Percentiles rank a stretch among this genome's conserved stretches.
phyloP scores from a whole-genome alignment of 1,284 basidiomycete genomes.

The Exsudoporus floridanus region DNA sequence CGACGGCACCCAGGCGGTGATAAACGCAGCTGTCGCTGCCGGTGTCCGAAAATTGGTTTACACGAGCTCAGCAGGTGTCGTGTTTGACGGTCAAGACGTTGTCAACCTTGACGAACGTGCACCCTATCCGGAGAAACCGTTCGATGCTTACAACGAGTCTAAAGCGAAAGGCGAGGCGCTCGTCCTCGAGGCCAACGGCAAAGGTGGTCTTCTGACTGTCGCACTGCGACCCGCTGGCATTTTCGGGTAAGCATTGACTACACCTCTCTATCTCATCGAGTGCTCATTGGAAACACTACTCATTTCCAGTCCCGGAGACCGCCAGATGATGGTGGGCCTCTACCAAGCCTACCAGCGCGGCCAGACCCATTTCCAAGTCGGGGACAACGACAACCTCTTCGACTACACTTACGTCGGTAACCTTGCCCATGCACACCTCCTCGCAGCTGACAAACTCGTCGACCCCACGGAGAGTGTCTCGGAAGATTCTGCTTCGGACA shows the following conservation, averaged over 20 bases:
- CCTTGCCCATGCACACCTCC: constrained; percentile 90
- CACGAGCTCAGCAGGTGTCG: constrained; percentile 92
- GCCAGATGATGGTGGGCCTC: constrained; percentile 82
- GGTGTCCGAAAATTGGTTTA: constrained; percentile 89
- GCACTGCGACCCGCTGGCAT: constrained; percentile 95
- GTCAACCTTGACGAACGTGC: constrained; percentile 90
- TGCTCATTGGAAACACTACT: background rate
- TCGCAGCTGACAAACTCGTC: constrained; percentile 86
- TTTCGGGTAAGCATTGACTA: constrained; percentile 71
- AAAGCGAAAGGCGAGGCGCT: constrained; percentile 89
- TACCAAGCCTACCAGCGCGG: constrained; percentile 79
- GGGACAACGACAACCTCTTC: constrained; percentile 90
- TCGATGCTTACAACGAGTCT: constrained; percentile 96
- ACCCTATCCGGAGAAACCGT: constrained; percentile 69
- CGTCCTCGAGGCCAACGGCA: constrained; percentile 84
- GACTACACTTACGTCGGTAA: constrained; percentile 99
- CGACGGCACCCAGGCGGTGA: constrained; percentile 83
- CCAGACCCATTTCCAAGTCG: constrained; percentile 93
- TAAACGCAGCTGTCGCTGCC: constrained; percentile 74
- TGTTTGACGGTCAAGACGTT: constrained; percentile 83
- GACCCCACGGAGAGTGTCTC: constrained; percentile 20
- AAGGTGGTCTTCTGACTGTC: constrained; percentile 82
- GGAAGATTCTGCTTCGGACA: constrained; percentile 12
- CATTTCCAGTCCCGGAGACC: constrained; percentile 77
- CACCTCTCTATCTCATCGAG: background rate